Percentiles rank a stretch among this genome's conserved stretches.
Evolutionary conservation across 495 filamentous ascomycete genomes (phyloP).

Genomic region (Aspergillus panamensis): DNA sequence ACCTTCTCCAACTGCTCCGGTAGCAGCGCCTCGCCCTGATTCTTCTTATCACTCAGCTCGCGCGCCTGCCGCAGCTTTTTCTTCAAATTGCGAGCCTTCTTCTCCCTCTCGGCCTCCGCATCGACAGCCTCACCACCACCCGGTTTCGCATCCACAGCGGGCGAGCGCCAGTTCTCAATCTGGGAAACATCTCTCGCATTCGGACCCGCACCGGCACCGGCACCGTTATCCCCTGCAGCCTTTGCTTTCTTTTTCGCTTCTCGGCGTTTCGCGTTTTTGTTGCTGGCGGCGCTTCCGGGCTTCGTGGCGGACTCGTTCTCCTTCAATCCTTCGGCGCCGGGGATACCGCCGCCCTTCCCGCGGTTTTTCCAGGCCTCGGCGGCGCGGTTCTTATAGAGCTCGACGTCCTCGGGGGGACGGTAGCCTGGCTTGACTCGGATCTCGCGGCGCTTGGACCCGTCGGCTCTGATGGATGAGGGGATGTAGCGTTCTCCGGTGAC

Average conservation of each 20-base stretch:
- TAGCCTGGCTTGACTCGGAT: conserved; percentile 93
- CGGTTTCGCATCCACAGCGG: conserved; percentile 27
- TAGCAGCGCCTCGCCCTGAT: conserved; percentile 72
- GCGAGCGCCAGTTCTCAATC: conserved; percentile 31
- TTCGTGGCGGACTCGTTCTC: conserved; percentile 43
- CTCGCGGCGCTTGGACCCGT: conserved; percentile 85
- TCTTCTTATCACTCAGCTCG: conserved; percentile 87
- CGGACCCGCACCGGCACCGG: conserved; percentile 33
- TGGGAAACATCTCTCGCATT: conserved; percentile 36
- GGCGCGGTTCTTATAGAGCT: conserved; percentile 90
- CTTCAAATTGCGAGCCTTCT: conserved; percentile 86
- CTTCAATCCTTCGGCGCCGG: conserved; percentile 65
- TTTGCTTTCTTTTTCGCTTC: conserved; percentile 89
- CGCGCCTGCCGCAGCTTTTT: conserved; percentile 95
- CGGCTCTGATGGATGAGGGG: conserved; percentile 78
- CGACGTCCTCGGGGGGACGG: conserved; percentile 90
- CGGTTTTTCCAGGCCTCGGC: conserved; percentile 84
- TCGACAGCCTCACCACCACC: conserved; percentile 45
- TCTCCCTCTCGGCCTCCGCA: conserved; percentile 77
- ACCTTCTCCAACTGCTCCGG: conserved; percentile 98
- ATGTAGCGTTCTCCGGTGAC: conserved; percentile 79
- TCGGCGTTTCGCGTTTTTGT: conserved; percentile 91
- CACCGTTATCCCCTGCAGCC: conserved; percentile 42
- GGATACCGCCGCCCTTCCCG: conserved; percentile 68
- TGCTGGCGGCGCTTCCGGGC: conserved; percentile 52